Evolutionary conservation across 1,284 basidiomycete species (phyloP).

Genomic region (Ceratobasidium sp.): DNA sequence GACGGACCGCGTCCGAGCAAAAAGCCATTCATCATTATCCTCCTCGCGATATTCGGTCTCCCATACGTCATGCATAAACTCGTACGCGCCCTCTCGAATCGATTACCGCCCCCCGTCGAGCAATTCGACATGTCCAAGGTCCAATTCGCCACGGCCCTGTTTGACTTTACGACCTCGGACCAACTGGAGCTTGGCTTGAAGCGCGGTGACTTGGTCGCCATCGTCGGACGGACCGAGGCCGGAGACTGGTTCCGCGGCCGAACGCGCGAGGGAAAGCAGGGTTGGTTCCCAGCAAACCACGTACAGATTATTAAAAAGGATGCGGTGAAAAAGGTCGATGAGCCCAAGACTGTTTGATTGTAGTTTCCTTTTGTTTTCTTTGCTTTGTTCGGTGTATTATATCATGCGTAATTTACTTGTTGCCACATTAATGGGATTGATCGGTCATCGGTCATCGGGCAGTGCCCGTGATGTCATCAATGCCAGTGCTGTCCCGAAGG

Average conservation of each 20-base stretch:
- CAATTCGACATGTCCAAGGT: constrained; percentile 76
- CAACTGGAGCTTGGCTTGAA: constrained; percentile 82
- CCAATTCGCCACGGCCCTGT: constrained; percentile 87
- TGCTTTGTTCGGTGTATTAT: too few species aligned
- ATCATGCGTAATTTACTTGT: too few species aligned
- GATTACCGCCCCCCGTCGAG: constrained; percentile 57
- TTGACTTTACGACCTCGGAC: constrained; percentile 77
- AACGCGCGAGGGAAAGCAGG: constrained; percentile 90
- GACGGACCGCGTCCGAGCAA: constrained; percentile 59
- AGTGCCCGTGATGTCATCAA: too few species aligned
- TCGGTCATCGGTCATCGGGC: too few species aligned
- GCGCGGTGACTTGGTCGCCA: constrained; percentile 93
- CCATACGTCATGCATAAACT: constrained; percentile 95
- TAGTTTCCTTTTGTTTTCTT: too few species aligned
- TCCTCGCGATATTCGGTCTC: constrained; percentile 93
- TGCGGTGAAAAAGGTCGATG: constrained; percentile 39
- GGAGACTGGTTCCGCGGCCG: constrained; percentile 97
- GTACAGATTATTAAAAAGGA: constrained; percentile 72
- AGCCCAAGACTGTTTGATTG: too few species aligned
- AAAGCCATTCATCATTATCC: constrained; percentile 93
- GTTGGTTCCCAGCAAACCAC: constrained; percentile 96
- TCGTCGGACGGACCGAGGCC: constrained; percentile 84
- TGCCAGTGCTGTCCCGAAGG: too few species aligned
- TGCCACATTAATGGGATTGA: too few species aligned
- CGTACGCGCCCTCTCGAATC: constrained; percentile 77